Percentiles rank a stretch among this genome's conserved stretches.
These are phyloP conservation scores for Xylariaceae sp. DNA, from an alignment of 2,329 filamentous ascomycete species.

Conservation along the genomic window DNA sequence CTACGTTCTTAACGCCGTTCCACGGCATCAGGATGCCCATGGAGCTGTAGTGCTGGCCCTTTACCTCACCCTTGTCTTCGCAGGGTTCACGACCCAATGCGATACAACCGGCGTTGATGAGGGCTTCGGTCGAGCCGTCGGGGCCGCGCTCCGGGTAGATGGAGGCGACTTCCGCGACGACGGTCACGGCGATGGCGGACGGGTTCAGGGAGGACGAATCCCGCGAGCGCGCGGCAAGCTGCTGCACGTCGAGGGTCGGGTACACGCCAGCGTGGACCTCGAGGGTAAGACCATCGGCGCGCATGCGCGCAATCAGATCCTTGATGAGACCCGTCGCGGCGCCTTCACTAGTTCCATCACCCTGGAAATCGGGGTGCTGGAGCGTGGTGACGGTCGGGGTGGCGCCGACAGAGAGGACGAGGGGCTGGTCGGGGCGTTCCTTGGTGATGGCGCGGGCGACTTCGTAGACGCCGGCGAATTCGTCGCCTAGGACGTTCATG, in stretches of 20 bases:
- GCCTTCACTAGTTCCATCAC: slow-evolving; percentile 12
- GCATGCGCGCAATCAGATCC: slow-evolving; percentile 36
- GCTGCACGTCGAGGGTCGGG: slow-evolving; percentile 70
- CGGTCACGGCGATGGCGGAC: slow-evolving; percentile 57
- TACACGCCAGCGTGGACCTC: slow-evolving; percentile 76
- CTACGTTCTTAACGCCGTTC: slow-evolving; percentile 34
- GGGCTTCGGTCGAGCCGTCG: slow-evolving; percentile 50
- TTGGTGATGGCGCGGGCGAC: slow-evolving; percentile 38
- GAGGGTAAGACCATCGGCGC: slow-evolving; percentile 41
- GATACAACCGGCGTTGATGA: slow-evolving; percentile 64
- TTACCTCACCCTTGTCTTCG: slow-evolving; percentile 39
- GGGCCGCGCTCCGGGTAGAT: slow-evolving; percentile 57
- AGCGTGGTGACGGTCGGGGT: slow-evolving; percentile 67
- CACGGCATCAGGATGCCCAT: slow-evolving; percentile 66
- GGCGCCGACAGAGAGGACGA: slow-evolving; percentile 66
- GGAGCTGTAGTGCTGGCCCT: slow-evolving; percentile 52
- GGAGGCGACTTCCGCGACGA: slow-evolving; percentile 67
- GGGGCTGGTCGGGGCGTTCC: slow-evolving; percentile 28
- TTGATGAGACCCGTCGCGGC: slow-evolving; percentile 35
- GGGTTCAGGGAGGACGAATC: slow-evolving; percentile 40
- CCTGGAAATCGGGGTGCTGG: slow-evolving; percentile 46
- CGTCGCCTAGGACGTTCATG: slow-evolving; percentile 40
- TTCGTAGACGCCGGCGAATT: slow-evolving; percentile 50
- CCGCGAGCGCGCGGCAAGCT: slow-evolving; percentile 64
- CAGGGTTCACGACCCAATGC: slow-evolving; percentile 70